phyloP scores from a whole-genome alignment of 306 rosid genomes.

The Bauhinia variegata region DNA sequence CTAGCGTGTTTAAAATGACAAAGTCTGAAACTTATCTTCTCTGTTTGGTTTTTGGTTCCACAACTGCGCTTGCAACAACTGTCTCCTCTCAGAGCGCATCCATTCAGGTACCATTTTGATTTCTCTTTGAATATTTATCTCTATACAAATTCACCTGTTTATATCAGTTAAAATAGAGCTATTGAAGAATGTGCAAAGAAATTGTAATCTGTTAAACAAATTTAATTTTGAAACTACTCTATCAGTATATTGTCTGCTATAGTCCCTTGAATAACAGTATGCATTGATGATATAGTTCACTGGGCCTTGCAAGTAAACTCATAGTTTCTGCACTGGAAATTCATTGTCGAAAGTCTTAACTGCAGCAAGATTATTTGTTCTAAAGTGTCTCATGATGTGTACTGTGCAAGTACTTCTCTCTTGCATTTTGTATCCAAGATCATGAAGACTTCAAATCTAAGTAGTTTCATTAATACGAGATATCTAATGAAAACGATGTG shows the following conservation, averaged over 20 bases:
- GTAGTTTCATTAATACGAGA: constrained; percentile 10
- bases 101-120: constrained; percentile 61
- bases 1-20: constrained; percentile 14
- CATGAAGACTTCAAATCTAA: constrained; percentile 9
- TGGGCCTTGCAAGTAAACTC: neutral
- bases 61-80: constrained; percentile 32
- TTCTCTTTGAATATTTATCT: neutral
- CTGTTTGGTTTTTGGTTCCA: constrained; percentile 50
- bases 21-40: constrained; percentile 37
- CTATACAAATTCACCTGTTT: neutral
- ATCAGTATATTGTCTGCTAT: constrained; percentile 2
- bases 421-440: too few relatives aligned
- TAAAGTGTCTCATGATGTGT: neutral
- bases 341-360: neutral
- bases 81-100: constrained; percentile 80
- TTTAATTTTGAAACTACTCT: constrained; percentile 22
- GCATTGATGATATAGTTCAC: neutral
- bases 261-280: neutral
- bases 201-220: constrained; percentile 12
- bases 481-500: constrained; percentile 26
- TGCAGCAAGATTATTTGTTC: too few relatives aligned
- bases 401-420: too few relatives aligned
- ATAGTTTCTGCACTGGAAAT: constrained; percentile 2
- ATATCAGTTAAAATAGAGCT: constrained; percentile 16
- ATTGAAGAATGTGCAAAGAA: constrained; percentile 13